Conservation (phyloP, 2,329 filamentous ascomycete species). For the Epichloe sp. region DNA sequence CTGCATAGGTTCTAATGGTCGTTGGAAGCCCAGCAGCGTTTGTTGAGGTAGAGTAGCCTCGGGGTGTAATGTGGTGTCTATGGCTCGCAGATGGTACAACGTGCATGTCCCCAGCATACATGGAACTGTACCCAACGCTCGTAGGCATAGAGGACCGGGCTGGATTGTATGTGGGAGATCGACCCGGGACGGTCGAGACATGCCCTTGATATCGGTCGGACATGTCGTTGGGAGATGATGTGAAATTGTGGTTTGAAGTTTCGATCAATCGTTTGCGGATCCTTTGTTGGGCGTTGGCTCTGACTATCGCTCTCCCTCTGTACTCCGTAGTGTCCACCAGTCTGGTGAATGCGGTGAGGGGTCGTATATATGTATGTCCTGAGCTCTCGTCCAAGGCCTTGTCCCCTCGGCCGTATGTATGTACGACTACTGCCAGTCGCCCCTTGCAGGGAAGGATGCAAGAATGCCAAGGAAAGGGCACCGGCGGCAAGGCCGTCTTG, state of each 20-base stretch:
- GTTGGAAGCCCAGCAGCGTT: conserved; percentile 25
- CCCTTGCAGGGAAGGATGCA: not conserved
- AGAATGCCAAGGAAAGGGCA: not conserved
- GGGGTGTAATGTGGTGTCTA: conserved; percentile 20
- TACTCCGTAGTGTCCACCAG: not conserved
- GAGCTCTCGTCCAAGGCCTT: not conserved
- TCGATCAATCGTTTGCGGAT: too few species aligned
- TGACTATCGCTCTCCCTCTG: not conserved
- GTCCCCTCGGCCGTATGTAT: not conserved
- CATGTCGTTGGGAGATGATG: conserved; percentile 22
- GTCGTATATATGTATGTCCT: not conserved
- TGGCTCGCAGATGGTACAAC: conserved; percentile 32
- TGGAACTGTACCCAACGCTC: conserved; percentile 34
- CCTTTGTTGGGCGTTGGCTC: not conserved
- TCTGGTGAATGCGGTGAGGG: not conserved
- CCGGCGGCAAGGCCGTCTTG: not conserved
- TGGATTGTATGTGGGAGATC: conserved; percentile 33
- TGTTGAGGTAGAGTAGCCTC: conserved; percentile 20
- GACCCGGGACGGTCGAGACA: conserved; percentile 21
- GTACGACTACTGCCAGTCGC: not conserved
- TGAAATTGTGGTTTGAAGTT: not conserved
- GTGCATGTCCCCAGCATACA: conserved; percentile 41
- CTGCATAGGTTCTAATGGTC: conserved; percentile 42
- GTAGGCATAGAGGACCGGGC: conserved; percentile 41
- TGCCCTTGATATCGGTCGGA: conserved; percentile 32